phyloP scores from a whole-genome alignment of 2,329 filamentous ascomycete genomes.

The Hypocrella siamensis region DNA sequence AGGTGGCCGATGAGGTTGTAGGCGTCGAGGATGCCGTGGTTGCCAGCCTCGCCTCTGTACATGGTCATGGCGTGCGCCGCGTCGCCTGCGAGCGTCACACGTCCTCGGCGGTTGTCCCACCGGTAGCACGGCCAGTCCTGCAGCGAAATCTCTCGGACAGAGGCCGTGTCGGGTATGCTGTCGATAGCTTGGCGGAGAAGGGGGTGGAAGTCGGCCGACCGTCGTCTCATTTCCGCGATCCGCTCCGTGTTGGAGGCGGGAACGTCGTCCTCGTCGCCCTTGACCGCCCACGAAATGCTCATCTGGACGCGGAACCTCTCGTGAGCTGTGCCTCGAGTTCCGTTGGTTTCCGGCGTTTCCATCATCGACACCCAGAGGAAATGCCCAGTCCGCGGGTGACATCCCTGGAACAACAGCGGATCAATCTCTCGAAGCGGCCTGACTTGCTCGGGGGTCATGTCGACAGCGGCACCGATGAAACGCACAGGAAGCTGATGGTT shows the following conservation, averaged over 20 bases:
- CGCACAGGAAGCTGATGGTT: conserved; percentile 20
- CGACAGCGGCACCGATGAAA: conserved; percentile 20
- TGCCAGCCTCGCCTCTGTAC: conserved; percentile 25
- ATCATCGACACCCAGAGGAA: conserved; percentile 35
- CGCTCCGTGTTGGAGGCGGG: conserved; percentile 14
- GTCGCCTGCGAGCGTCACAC: conserved; percentile 34
- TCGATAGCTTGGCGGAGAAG: conserved; percentile 25
- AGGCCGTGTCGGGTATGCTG: conserved; percentile 23
- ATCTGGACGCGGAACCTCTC: conserved; percentile 26
- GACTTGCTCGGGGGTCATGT: conserved; percentile 21
- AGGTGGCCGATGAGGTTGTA: conserved; percentile 12
- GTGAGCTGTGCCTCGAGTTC: conserved; percentile 13
- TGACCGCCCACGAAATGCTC: conserved; percentile 28
- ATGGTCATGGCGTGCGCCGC: conserved; percentile 45
- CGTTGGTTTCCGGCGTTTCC: conserved; percentile 21
- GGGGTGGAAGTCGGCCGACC: conserved; percentile 15
- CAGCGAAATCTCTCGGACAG: conserved; percentile 18
- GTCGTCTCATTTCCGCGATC: conserved; percentile 23
- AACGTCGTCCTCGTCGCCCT: conserved; percentile 17
- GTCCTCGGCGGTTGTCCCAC: conserved; percentile 26
- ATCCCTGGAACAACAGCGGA: conserved; percentile 37
- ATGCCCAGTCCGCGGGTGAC: conserved; percentile 31
- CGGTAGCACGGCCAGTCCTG: conserved; percentile 20
- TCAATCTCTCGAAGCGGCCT: conserved; percentile 28
- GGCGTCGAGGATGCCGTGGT: conserved; percentile 24